A percentile compares a stretch with the other conserved stretches of the same genome.
These are phyloP conservation scores for Termitomyces sp. DNA, from an alignment of 768 basidiomycete species.

Conservation along the genomic window DNA sequence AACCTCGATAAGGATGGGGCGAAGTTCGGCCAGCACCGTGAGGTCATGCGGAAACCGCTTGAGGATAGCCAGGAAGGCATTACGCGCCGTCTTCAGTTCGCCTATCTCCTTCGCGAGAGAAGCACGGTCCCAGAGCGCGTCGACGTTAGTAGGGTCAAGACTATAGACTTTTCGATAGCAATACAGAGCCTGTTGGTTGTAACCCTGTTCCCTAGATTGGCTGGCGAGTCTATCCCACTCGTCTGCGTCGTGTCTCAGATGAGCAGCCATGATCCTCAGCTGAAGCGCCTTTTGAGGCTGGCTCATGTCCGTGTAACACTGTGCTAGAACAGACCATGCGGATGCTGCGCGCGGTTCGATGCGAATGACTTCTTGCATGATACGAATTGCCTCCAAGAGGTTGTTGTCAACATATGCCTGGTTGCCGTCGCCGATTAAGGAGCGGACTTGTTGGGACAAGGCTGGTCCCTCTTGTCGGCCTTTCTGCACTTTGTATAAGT, in stretches of 20 bases:
- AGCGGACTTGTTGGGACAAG: constrained; percentile 67
- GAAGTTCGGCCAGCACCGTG: constrained; percentile 73
- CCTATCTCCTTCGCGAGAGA: constrained; percentile 74
- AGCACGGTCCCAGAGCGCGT: constrained; percentile 89
- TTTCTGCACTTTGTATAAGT: constrained; percentile 29
- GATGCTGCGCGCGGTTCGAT: constrained; percentile 83
- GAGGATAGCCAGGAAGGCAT: constrained; percentile 68
- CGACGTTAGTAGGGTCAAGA: constrained; percentile 77
- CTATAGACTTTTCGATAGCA: constrained; percentile 84
- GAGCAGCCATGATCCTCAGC: constrained; percentile 86
- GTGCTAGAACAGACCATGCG: constrained; percentile 88
- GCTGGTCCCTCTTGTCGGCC: constrained; percentile 45
- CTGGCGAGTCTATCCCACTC: constrained; percentile 82
- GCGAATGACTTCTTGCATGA: constrained; percentile 90
- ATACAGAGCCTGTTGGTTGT: constrained; percentile 85
- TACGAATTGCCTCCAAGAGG: constrained; percentile 63
- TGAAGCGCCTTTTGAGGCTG: constrained; percentile 74
- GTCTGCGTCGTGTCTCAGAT: constrained; percentile 80
- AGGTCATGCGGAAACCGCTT: constrained; percentile 78
- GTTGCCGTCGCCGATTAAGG: constrained; percentile 83
- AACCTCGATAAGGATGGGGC: constrained; percentile 72
- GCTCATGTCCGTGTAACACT: constrained; percentile 73
- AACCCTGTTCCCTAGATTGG: constrained; percentile 72
- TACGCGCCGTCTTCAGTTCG: constrained; percentile 61
- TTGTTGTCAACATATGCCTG: constrained; percentile 78